Percentiles rank a stretch among this genome's conserved stretches.
Conservation (phyloP, 208 protist genomes). For the Endotrypanum monterogeii region DNA sequence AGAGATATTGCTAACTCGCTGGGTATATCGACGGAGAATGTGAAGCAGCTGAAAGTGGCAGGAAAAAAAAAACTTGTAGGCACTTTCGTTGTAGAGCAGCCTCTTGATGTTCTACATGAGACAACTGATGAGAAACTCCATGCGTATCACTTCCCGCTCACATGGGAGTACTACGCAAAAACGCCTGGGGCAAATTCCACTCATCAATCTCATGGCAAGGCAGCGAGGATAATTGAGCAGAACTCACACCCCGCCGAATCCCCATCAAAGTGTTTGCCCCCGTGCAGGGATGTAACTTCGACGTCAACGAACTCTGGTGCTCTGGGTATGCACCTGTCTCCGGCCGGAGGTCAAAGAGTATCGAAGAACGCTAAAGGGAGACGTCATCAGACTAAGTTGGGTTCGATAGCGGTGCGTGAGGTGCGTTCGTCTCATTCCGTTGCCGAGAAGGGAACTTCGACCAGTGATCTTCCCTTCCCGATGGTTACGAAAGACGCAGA, state of each 20-base stretch:
- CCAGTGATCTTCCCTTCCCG: background rate
- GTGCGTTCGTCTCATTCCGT: background rate
- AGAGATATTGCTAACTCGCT: conserved; percentile 37
- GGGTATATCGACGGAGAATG: conserved; percentile 9
- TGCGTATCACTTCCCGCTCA: conserved; percentile 32
- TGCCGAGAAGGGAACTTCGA: background rate
- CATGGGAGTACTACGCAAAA: conserved; percentile 25
- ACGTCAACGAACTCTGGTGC: background rate
- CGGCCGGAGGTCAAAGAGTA: background rate
- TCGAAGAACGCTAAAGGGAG: background rate
- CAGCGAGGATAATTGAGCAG: background rate
- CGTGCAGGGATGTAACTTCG: background rate
- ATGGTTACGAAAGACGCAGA: background rate
- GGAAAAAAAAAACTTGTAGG: conserved; percentile 30
- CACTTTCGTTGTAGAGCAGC: conserved; percentile 33
- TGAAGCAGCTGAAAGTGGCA: conserved; percentile 20
- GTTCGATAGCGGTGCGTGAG: background rate
- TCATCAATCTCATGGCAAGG: conserved; percentile 3
- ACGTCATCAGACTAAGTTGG: conserved; percentile 3
- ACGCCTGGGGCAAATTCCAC: background rate
- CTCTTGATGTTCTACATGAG: background rate
- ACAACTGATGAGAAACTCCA: conserved; percentile 12
- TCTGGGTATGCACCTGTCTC: background rate
- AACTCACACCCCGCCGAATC: background rate
- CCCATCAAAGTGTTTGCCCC: background rate